Evolutionary conservation across 164 flowering plant species (phyloP), one percentile per base, ranked within the genome.

Genomic region (Vitis vinifera): DNA sequence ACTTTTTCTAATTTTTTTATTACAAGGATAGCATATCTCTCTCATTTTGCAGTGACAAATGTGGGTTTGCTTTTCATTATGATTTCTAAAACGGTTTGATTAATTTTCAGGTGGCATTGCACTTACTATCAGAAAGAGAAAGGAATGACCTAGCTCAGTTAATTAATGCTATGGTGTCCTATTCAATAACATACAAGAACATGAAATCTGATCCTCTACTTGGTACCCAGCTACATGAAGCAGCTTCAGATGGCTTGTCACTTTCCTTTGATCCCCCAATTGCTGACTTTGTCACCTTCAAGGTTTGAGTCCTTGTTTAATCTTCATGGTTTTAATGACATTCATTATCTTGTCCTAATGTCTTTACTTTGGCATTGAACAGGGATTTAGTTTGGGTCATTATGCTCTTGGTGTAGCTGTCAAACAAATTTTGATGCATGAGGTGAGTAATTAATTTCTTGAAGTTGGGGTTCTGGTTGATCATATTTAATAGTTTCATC

Each of bases 381-480:
- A 95, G 98, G 94, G 72, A 14, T 83, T 85, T 68, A 71, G 2
- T 47, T 80, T 84, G 6, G 78, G 75, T 70, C 91, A 85, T 76
- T 68, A 63, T 75, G 85, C 76, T 59, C 92, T 93, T 70, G 76
- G 93, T 61, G 73, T 81, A 72, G 87, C 98, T 8, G 73, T 89
- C 88, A 95, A 87, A 83, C 89, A 91, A 81, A 74, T 93, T 48
- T 77, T 95, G 84, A 73, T 88, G 66, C 97, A 95, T 72, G 97
- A 95, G 97, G 99, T 93, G 78, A 78, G 88, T 73, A 17, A 14
- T 67, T 50, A 51, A 3, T 55, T 62, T 50, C 58, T 14, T 57
- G 30, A 48, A 53, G n/a, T 1, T 66, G 8, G 27, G 17, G 23
- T 6, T 52, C 4, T 9, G 9, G 27, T 14, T 53, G 44, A 7